Base-by-base conservation (phyloP, 2,329 filamentous ascomycete genomes). In the Fusarium heterosporum region DNA sequence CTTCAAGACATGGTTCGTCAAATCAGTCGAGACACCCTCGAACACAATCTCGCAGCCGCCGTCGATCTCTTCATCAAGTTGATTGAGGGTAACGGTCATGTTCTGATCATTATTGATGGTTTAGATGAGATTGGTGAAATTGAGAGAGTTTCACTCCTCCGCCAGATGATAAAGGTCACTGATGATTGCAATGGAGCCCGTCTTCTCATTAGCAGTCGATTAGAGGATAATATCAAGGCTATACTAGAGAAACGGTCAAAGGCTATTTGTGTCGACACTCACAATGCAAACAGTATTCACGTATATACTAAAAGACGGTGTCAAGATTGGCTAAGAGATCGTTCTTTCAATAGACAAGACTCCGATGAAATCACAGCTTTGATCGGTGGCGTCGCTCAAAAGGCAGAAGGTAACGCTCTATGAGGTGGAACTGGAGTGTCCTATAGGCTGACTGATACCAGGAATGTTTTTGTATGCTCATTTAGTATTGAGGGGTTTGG, bases 391-490 rank as follows among this genome's bases (percentile, higher is more conserved):
- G 6, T 38, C 6, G 45, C 30, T 17, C 19, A 8, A 9, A 19
- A 48, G 12, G 45, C 45, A 4, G 34, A 48, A 48, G 45, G 45
- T 48, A 25, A 30, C 2, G 9, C 17, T n/a, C 3, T 8, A 22
- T 22, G 22, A 22, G 4, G 22, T 22, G 22, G 22, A 4, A 22
- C 6, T 22, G 6, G 22, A 22, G 22, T 22, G 22, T 22, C 22
- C 11, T 11, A 13, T 11, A 11, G 4, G 6, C 17, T 46, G 11
- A 46, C 13, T 4, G 3, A 9, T 9, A 3, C 4, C 4, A 48
- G 45, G 45, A n/a, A 48, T 48, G 45, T 48, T 48, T 36, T 30
- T 48, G 3, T 48, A 48, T 19, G 45, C 45, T 9, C 30, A 38
- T 13, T 14, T 48, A 5, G 13, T 48, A 3, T 26, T 48, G 19